Base-by-base conservation (phyloP, 805 yeast genomes). In the Metschnikowia corniflorae region DNA sequence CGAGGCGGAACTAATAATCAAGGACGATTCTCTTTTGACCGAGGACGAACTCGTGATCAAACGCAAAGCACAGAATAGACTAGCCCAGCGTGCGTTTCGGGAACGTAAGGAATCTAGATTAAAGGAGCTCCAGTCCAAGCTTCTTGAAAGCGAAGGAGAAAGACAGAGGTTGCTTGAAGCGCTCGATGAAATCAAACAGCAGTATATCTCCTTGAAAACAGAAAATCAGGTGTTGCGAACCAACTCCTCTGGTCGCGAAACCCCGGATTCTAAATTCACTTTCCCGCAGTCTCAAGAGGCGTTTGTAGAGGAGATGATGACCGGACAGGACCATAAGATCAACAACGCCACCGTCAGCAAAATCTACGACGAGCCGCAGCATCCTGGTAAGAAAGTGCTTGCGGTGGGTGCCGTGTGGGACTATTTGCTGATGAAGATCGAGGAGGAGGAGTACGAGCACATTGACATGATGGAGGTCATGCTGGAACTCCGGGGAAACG, bases 331-430 rank as follows among this genome's bases (percentile, higher is more conserved):
- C 41, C 37, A 40, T 5, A 36, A 54, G 19, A 36, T 51, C 16
- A 45, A 44, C 8, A 17, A 17, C 10, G 33, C 35, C 2, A 44
- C 40, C 26, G 43, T 58, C n/a, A 53, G 58, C 36, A 59, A 51
- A 34, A 60, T 63, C 12, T 68, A 68, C 41, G 61, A 57, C 24
- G 47, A 55, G 9, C 68, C 69, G 6, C 61, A 58, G 20, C 47
- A 60, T 26, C 64, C 63, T 9, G 74, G 75, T 2, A 57, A 61
- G 20, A 71, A 73, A 50, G 66, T 84, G 28, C 61, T 86, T 42
- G 86, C 88, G 0, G 65, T 85, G 0, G 78, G 85, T 14, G 93
- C 91, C 2, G 80, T 85, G 2, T 87, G 95, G 95, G 91, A 86
- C 55, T 82, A 82, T 54, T 58, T 87, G 31, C 65, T 58, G 39